Conservation (phyloP, 805 yeast genomes). For the Hanseniaspora taiwanica region DNA sequence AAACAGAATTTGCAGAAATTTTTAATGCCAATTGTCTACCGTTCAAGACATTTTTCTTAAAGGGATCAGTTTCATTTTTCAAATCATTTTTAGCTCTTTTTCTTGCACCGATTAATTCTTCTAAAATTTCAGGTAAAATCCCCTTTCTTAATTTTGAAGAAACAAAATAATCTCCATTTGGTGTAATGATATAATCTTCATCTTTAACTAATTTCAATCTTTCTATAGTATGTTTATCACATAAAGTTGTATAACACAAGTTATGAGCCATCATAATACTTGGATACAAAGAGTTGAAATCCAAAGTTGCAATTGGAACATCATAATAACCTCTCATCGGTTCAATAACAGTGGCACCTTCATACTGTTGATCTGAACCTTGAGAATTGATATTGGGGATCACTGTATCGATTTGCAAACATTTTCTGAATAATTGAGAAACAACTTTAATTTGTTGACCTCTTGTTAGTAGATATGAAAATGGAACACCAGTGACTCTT, state of each 20-base stretch:
- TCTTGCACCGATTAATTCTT: slow-evolving; percentile 82
- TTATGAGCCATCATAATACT: slow-evolving; percentile 99
- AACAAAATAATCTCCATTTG: slow-evolving; percentile 86
- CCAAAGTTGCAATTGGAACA: slow-evolving; percentile 93
- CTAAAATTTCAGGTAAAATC: slow-evolving; percentile 78
- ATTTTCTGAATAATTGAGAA: slow-evolving; percentile 88
- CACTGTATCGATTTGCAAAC: slow-evolving; percentile 72
- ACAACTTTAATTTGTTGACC: slow-evolving; percentile 98
- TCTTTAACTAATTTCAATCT: slow-evolving; percentile 49
- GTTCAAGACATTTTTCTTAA: slow-evolving; percentile 81
- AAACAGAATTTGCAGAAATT: slow-evolving; percentile 94
- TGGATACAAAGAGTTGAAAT: slow-evolving; percentile 94
- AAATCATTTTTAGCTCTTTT: slow-evolving; percentile 84
- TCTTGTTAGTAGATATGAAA: slow-evolving; percentile 72
- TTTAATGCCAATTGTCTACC: slow-evolving; percentile 96
- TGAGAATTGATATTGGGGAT: slow-evolving; percentile 76
- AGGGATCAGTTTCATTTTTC: slow-evolving; percentile 88
- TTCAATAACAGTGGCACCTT: slow-evolving; percentile 98
- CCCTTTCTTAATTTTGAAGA: slow-evolving; percentile 62
- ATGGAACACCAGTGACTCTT: slow-evolving; percentile 97
- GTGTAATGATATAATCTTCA: slow-evolving; percentile 74
- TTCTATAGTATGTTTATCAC: slow-evolving; percentile 56
- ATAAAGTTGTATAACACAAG: slow-evolving; percentile 82
- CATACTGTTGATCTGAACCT: slow-evolving; percentile 86
- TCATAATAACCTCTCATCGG: slow-evolving; percentile 93